phyloP scores from a whole-genome alignment of 2,329 filamentous ascomycete species.

The Talaromyces marneffei region DNA sequence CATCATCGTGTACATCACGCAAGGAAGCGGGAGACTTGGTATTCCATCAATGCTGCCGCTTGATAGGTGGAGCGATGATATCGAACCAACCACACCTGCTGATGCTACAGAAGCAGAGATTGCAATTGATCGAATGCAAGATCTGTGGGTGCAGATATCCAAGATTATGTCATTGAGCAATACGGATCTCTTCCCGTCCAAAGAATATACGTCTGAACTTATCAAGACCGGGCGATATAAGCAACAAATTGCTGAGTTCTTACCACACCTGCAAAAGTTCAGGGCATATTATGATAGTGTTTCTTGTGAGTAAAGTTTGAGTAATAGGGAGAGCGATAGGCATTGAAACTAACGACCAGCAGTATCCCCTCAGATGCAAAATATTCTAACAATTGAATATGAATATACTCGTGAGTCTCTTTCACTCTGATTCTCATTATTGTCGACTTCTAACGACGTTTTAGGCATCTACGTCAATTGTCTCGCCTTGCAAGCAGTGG shows the following conservation, averaged over 20 bases:
- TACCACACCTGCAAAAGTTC: constrained; percentile 73
- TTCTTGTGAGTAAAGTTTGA: constrained; percentile 38
- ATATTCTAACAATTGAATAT: constrained; percentile 88
- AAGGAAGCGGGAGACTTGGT: constrained; percentile 85
- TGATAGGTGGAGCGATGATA: constrained; percentile 38
- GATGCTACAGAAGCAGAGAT: constrained; percentile 28
- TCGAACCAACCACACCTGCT: constrained; percentile 27
- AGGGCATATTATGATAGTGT: constrained; percentile 75
- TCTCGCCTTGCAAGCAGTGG: constrained; percentile 85
- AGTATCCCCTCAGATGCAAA: constrained; percentile 55
- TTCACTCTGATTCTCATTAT: not conserved
- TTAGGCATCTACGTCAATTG: constrained; percentile 77
- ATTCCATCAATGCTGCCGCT: constrained; percentile 87
- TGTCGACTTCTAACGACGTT: constrained; percentile 16
- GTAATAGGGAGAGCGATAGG: not conserved
- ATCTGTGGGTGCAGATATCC: constrained; percentile 92
- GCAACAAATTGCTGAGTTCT: constrained; percentile 71
- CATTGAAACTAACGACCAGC: constrained; percentile 9
- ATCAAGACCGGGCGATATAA: constrained; percentile 83
- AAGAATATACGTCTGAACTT: constrained; percentile 79
- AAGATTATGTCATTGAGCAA: constrained; percentile 89
- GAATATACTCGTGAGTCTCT: constrained; percentile 70
- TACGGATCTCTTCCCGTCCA: constrained; percentile 77
- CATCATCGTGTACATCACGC: constrained; percentile 83
- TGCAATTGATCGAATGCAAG: constrained; percentile 55